These are phyloP conservation scores for Ceratobasidium theobromae DNA, from an alignment of 1,284 basidiomycete species.

Conservation along the genomic window DNA sequence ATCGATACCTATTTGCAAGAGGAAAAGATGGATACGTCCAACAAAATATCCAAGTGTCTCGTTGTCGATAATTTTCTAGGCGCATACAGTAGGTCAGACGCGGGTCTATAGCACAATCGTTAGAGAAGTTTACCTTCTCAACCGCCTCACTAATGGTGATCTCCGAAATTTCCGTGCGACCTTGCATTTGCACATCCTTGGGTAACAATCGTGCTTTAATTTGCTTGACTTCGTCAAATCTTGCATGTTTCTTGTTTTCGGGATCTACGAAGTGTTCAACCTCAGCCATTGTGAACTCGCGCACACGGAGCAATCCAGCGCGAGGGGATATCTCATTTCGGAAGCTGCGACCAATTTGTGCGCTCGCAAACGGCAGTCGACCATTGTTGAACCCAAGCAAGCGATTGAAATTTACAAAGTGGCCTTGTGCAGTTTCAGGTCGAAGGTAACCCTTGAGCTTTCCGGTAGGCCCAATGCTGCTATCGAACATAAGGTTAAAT, in stretches of 20 bases:
- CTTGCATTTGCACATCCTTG: conserved; percentile 78
- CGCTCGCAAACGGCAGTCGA: conserved; percentile 93
- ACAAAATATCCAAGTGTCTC: conserved; percentile 98
- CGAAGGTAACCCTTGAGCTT: conserved; percentile 97
- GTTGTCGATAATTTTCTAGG: conserved; percentile 85
- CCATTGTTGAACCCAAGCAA: conserved; percentile 99
- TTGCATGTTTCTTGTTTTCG: conserved; percentile 82
- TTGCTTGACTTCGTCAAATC: conserved; percentile 81
- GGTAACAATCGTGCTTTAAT: conserved; percentile 79
- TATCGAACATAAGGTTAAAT: conserved; percentile 99
- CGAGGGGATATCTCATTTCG: conserved; percentile 98
- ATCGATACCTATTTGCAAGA: conserved; percentile 91
- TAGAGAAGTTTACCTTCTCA: conserved; percentile 40
- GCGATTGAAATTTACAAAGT: conserved; percentile 98
- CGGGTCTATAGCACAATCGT: background rate
- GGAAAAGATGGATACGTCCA: conserved; percentile 88
- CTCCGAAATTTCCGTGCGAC: conserved; percentile 63
- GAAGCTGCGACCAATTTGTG: conserved; percentile 95
- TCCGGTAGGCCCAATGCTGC: conserved; percentile 96
- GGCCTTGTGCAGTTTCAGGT: conserved; percentile 97
- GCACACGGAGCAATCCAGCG: conserved; percentile 92
- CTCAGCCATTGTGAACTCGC: conserved; percentile 99
- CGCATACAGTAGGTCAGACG: background rate
- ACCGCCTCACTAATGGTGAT: conserved; percentile 92
- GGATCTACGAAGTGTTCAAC: conserved; percentile 99